These are phyloP conservation scores for Malania oleifera DNA, from an alignment of 164 flowering plant genomes.

Conservation along the genomic window DNA sequence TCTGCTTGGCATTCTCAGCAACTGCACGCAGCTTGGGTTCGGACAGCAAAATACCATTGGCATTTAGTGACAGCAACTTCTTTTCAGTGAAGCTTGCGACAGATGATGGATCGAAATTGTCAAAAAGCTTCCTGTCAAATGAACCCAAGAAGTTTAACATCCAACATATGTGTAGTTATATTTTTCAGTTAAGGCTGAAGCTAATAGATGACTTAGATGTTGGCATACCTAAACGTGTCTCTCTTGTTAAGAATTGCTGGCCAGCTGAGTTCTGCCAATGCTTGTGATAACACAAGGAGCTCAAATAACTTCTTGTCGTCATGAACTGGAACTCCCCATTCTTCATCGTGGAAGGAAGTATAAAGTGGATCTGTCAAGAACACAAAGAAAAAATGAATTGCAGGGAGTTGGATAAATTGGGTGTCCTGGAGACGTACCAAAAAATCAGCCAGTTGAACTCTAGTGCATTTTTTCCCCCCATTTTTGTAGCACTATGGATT, in stretches of 20 bases:
- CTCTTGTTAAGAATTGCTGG: conserved; percentile 60
- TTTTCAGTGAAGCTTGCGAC: conserved; percentile 55
- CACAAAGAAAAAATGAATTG: neutral
- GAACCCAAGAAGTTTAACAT: conserved; percentile 12
- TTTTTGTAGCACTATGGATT: too few relatives aligned
- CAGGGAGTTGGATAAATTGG: too few relatives aligned
- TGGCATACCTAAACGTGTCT: conserved; percentile 54
- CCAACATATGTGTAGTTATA: neutral
- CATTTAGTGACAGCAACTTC: conserved; percentile 41
- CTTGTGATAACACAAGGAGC: conserved; percentile 67
- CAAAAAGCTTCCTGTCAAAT: conserved; percentile 64
- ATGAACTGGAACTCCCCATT: conserved; percentile 85
- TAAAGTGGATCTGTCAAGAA: conserved; percentile 54
- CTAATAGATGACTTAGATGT: neutral
- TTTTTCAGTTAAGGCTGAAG: neutral
- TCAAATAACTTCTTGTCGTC: conserved; percentile 75
- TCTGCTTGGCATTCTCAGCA: conserved; percentile 70
- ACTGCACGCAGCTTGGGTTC: conserved; percentile 80
- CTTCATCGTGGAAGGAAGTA: conserved; percentile 73
- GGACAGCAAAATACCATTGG: conserved; percentile 49
- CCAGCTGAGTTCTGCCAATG: conserved; percentile 81
- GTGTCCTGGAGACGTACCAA: too few relatives aligned
- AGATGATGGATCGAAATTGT: conserved; percentile 51
- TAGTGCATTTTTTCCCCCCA: too few relatives aligned
- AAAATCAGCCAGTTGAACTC: too few relatives aligned